Evolutionary conservation across 768 basidiomycete species (phyloP).

Genomic region (Boletus huronensis): DNA sequence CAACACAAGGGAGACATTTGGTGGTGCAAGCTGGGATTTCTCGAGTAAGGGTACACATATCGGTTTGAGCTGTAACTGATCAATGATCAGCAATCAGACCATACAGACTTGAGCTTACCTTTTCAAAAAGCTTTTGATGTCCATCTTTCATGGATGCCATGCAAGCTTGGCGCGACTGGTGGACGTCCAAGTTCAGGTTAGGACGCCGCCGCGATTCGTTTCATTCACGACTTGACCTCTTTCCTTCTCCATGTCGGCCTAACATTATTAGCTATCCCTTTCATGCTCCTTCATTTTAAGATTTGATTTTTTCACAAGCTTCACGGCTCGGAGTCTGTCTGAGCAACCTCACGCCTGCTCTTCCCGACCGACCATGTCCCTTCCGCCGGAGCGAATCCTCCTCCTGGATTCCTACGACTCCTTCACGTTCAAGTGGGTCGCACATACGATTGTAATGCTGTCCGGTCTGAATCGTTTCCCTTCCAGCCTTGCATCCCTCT

Average conservation of each 20-base stretch:
- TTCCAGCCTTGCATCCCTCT: slow-evolving; percentile 67
- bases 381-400: slow-evolving; percentile 48
- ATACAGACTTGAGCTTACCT: slow-evolving; percentile 26
- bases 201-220: neutral
- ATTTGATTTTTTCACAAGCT: neutral
- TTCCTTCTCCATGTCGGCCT: neutral
- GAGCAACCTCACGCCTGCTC: neutral
- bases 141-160: slow-evolving; percentile 21
- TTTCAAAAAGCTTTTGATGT: slow-evolving; percentile 35
- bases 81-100: neutral
- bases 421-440: slow-evolving; percentile 81
- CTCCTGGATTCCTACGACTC: slow-evolving; percentile 85
- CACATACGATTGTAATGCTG: neutral
- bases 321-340: neutral
- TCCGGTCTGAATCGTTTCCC: neutral
- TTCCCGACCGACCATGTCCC: slow-evolving; percentile 23
- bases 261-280: neutral
- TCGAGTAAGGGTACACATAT: slow-evolving; percentile 81
- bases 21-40: slow-evolving; percentile 58
- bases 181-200: neutral
- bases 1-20: slow-evolving; percentile 45
- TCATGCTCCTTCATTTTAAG: neutral
- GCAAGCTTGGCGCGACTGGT: neutral
- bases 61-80: slow-evolving; percentile 48
- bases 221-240: neutral